Base-by-base conservation (phyloP, 1,284 basidiomycete genomes). In the Ustilago curta region DNA sequence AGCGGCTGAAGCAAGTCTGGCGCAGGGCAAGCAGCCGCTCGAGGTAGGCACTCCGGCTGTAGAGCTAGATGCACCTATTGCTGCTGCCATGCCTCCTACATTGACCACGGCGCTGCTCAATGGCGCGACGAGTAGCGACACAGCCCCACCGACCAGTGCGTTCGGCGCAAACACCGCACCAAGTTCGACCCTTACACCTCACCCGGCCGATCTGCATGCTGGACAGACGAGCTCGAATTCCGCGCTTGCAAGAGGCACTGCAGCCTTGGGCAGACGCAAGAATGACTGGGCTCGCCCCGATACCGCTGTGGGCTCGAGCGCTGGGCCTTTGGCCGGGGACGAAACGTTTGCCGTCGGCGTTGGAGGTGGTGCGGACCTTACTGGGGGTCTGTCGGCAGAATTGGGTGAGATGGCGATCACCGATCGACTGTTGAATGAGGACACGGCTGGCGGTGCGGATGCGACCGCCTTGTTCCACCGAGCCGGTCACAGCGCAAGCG, bases 281-380 rank as follows among this genome's bases (percentile, higher is more conserved):
- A 71, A 74, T 18, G 76, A 77, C 23, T 75, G 76, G 76, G 71
- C 71, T 14, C 71, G 76, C 8, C 71, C 76, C 9, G 76, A 75
- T 39, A 77, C 76, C 2, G 76, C 76, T 4, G 76, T 77, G 0
- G 71, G 68, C 4, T 67, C 67, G 1, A 70, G 61, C 43, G 59
- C 55, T 11, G 73, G 68, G 3, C 68, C 68, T 12, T 39, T 76
- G 40, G 56, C 48, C 5, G 73, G 61, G 0, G 67, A 69, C n/a
- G 66, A 74, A 39, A 69, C 66, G 9, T 59, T 74, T 25, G 61
- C 66, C 2, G 42, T 55, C 3, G 37, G 25, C 16, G 51, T 63
- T 6, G 19, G 23, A 8, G 29, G 23, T 18, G 59, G 43, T 27
- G 27, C 27, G 27, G 27, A 27, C 4, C 53, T 63, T 12, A 35